Conservation (phyloP, 371 early-diverging fungal species). For the Mortierella sp. region DNA sequence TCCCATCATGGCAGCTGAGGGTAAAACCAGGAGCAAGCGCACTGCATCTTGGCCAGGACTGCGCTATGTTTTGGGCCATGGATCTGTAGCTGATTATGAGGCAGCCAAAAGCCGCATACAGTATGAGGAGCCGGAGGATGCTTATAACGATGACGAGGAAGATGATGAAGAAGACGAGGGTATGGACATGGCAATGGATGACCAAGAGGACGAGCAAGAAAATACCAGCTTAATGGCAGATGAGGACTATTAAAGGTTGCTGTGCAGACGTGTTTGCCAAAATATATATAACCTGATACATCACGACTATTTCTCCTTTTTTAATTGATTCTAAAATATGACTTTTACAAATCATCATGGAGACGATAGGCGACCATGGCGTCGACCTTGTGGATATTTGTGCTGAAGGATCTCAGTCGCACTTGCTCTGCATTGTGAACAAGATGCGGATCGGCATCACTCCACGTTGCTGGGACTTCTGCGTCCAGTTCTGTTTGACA, state of each 20-base stretch:
- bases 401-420: slow-evolving; percentile 80
- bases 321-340: neutral
- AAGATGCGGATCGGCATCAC: slow-evolving; percentile 81
- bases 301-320: neutral
- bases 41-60: slow-evolving; percentile 43
- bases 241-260: too few species aligned
- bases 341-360: slow-evolving; percentile 55
- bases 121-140: neutral
- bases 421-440: slow-evolving; percentile 90
- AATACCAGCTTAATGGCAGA: too few species aligned
- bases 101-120: neutral
- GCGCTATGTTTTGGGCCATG: slow-evolving; percentile 34
- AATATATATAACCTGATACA: neutral
- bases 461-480: slow-evolving; percentile 89
- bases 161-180: slow-evolving; percentile 15
- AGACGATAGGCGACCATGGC: slow-evolving; percentile 86
- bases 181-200: slow-evolving; percentile 26
- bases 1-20: slow-evolving; percentile 7
- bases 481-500: slow-evolving; percentile 90
- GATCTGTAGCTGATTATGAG: slow-evolving; percentile 28
- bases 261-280: too few species aligned
- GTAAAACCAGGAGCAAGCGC: slow-evolving; percentile 7
- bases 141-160: slow-evolving; percentile 10
- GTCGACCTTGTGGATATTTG: slow-evolving; percentile 84
- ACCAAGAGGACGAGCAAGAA: slow-evolving; percentile 5